phyloP scores from a whole-genome alignment of 1,139 yeast genomes.

The Lipomyces yarrowii region DNA sequence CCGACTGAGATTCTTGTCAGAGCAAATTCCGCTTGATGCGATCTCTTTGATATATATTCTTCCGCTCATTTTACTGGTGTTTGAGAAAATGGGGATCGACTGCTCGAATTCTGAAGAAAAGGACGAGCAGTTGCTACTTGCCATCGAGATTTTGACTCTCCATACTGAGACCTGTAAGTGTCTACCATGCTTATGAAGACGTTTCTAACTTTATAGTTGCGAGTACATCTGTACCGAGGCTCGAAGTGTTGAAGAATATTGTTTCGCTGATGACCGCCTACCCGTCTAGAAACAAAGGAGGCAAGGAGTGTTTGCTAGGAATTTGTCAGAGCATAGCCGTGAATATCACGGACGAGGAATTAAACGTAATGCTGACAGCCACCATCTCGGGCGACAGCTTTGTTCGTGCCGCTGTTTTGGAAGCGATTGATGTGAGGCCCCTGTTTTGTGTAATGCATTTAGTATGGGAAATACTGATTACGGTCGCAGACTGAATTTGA shows the following conservation, averaged over 20 bases:
- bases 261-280: conserved; percentile 63
- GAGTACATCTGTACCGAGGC: conserved; percentile 69
- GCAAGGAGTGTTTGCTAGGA: conserved; percentile 80
- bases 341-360: conserved; percentile 58
- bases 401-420: conserved; percentile 78
- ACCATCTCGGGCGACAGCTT: conserved; percentile 65
- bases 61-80: conserved; percentile 66
- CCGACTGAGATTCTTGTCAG: conserved; percentile 72
- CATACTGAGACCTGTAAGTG: conserved; percentile 64
- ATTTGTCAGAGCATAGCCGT: conserved; percentile 74
- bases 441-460: background rate
- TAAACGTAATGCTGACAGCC: conserved; percentile 59
- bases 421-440: conserved; percentile 65
- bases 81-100: conserved; percentile 61
- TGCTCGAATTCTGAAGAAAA: conserved; percentile 69
- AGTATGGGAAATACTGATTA: background rate
- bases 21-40: conserved; percentile 70
- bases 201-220: conserved; percentile 43
- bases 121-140: conserved; percentile 81
- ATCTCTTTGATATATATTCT: conserved; percentile 70
- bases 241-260: conserved; percentile 60
- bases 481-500: conserved; percentile 60
- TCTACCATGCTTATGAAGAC: background rate
- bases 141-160: conserved; percentile 72
- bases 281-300: conserved; percentile 76